Evolutionary conservation across 2,329 filamentous ascomycete species (phyloP), one percentile per base, ranked within the genome.

Genomic region (Aspergillus texensis): DNA sequence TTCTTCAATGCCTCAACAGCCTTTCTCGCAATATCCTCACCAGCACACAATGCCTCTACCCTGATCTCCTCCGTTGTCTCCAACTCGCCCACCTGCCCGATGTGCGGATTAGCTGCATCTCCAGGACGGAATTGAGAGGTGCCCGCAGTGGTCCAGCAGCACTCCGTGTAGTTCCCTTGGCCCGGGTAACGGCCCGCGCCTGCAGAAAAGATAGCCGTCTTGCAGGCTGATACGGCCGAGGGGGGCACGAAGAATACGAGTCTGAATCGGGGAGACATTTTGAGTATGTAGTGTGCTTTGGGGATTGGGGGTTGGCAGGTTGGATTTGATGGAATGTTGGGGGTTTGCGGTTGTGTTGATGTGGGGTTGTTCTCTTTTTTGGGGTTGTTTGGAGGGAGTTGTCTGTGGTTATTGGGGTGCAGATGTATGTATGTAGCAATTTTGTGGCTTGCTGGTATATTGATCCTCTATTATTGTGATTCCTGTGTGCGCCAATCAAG

Each of bases 1-100:
- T 24, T 63, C 21, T 68, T 68, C 60, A 68, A 57, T 12, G 64
- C 66, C 36, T 64, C 64, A n/a, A 68, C 66, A 8, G 64, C 66
- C 30, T 56, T 59, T 52, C 60, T 43, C 3, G 60, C 58, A 41
- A 62, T 50, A 3, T 66, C 66, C 48, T 64, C 66, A 4, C 66
- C 60, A 6, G 66, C 62, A 60, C 62, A 64, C 14, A 67, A 30
- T 55, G 62, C 66, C 59, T 67, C 66, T n/a, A 67, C 66, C 10
- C 64, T 36, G 11, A 68, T 28, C 53, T 68, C 66, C 41, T 64
- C 60, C 5, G 60, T 59, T 50, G 60, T 46, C 57, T 68, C 66
- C n/a, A 68, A 21, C 2, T 41, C 60, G 6, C 64, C 66, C 5
- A 66, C 60, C 4, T n/a, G 58, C 10, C 66, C 66, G 19, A 63